Base-by-base conservation (phyloP, 139 green algal genomes). In the Chlorella sp. region DNA sequence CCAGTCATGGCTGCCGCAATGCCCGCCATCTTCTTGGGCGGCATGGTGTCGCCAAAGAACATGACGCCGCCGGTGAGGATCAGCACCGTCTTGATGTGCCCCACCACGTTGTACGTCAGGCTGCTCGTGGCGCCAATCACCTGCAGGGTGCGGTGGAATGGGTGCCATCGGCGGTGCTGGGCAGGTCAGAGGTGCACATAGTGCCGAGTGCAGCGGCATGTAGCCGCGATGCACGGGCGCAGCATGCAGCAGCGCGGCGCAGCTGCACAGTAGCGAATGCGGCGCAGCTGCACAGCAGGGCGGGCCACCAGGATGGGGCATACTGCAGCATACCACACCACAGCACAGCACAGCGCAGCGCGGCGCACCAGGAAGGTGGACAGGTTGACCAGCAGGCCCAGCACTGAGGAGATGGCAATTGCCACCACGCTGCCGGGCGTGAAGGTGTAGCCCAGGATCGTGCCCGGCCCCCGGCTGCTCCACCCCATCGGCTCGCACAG, bases 51-150 rank as follows among this genome's bases (percentile, higher is more conserved):
- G 0, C 94, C 94, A 87, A 97, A 98, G 43, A 98, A 93, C 11
- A 96, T 26, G 60, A 92, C 92, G 38, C 95, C 95, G 9, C 95
- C 95, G 6, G 88, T 87, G 0, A 98, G 74, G 68, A 98, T 97
- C 69, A 96, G 93, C 48, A 98, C 86, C 0, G 94, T 97, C 86
- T 98, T 97, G 32, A 94, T 34, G 76, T 92, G 90, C 6, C 92
- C 94, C n/a, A 96, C 93, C 54, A 96, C 90, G 67, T 98, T 97
- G 89, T 97, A 98, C 1, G 94, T 98, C 40, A 98, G 90, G 79
- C 85, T 93, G 81, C 81, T 90, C 26, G 91, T 93, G 44, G 83
- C 87, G 43, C 84, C 90, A 69, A 93, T 82, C 38, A 86, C 81
- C 81, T 85, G 81, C n/a, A 48, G 44, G 8, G 79, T 24, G 4